phyloP scores from a whole-genome alignment of 805 yeast species.

The Teunomyces aglyptinius region DNA sequence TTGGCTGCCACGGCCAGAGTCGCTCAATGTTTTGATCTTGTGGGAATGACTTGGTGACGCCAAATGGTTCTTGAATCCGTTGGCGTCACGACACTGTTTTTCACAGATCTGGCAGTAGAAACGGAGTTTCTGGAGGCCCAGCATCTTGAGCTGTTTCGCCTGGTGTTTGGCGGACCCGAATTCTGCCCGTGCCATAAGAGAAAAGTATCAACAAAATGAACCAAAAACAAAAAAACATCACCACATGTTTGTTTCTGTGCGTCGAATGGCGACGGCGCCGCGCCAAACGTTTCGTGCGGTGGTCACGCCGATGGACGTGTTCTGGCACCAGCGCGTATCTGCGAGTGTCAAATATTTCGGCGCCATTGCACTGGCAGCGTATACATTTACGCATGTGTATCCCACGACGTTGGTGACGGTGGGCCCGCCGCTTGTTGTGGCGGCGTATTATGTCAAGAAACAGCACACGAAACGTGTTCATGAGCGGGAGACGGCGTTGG shows the following conservation, averaged over 20 bases:
- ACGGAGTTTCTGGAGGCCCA: slow-evolving; percentile 80
- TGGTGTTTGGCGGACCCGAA: slow-evolving; percentile 57
- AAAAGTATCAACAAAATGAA: neutral
- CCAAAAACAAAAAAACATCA: neutral
- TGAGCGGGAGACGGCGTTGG: slow-evolving; percentile 13
- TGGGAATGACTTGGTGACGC: slow-evolving; percentile 74
- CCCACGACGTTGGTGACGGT: slow-evolving; percentile 35
- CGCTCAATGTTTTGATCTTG: slow-evolving; percentile 39
- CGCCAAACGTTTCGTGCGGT: slow-evolving; percentile 29
- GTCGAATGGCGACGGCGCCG: slow-evolving; percentile 24
- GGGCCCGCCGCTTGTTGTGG: slow-evolving; percentile 36
- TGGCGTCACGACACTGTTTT: slow-evolving; percentile 93
- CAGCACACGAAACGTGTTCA: slow-evolving; percentile 12
- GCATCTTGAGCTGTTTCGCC: slow-evolving; percentile 73
- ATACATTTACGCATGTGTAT: slow-evolving; percentile 31
- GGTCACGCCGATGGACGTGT: slow-evolving; percentile 19
- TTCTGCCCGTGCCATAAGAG: slow-evolving; percentile 33
- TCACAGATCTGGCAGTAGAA: slow-evolving; percentile 91
- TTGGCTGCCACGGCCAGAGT: slow-evolving; percentile 41
- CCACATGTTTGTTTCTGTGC: too few relatives aligned
- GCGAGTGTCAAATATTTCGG: slow-evolving; percentile 27
- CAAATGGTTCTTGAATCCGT: slow-evolving; percentile 92
- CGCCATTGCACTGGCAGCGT: slow-evolving; percentile 23
- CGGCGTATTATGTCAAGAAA: slow-evolving; percentile 22
- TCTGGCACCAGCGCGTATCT: slow-evolving; percentile 29